Percentiles rank a stretch among this genome's conserved stretches.
Evolutionary conservation across 2,329 filamentous ascomycete species (phyloP).

Genomic region (Escovopsis sp.): DNA sequence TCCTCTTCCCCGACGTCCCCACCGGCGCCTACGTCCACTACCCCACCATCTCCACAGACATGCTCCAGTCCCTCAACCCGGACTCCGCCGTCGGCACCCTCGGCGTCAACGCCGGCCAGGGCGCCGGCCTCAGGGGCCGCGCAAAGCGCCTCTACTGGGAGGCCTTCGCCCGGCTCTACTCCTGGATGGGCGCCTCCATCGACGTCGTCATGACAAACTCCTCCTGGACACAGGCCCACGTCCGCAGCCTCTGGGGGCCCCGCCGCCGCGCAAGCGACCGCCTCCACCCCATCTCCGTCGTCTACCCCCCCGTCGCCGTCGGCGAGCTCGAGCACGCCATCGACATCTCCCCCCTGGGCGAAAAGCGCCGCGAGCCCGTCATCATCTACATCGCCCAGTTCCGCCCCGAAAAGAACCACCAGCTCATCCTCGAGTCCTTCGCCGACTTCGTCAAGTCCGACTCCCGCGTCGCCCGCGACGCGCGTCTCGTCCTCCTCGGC

Average conservation of each 20-base stretch:
- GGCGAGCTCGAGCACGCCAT: slow-evolving; percentile 65
- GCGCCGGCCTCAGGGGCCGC: slow-evolving; percentile 53
- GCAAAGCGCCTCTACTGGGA: slow-evolving; percentile 78
- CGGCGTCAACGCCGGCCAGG: slow-evolving; percentile 74
- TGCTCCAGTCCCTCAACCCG: slow-evolving; percentile 72
- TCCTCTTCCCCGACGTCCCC: slow-evolving; percentile 65
- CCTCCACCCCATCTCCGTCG: slow-evolving; percentile 48
- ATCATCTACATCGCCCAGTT: slow-evolving; percentile 95
- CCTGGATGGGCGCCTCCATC: slow-evolving; percentile 65
- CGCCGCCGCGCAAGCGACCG: slow-evolving; percentile 31
- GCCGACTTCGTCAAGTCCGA: slow-evolving; percentile 52
- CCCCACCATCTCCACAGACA: slow-evolving; percentile 94
- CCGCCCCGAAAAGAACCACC: slow-evolving; percentile 92
- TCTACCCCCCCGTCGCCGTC: slow-evolving; percentile 89
- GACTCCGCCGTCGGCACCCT: slow-evolving; percentile 40
- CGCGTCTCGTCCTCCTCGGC: slow-evolving; percentile 72
- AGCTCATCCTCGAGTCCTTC: slow-evolving; percentile 73
- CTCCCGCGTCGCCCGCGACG: slow-evolving; percentile 33
- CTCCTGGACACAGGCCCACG: slow-evolving; percentile 79
- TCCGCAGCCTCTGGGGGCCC: slow-evolving; percentile 64
- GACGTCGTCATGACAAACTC: slow-evolving; percentile 98
- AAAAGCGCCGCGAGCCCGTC: slow-evolving; percentile 52
- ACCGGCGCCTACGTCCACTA: slow-evolving; percentile 95
- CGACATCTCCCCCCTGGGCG: slow-evolving; percentile 53
- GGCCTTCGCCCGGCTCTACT: slow-evolving; percentile 69